Evolutionary conservation across 352 stramenopile species (phyloP).

Genomic region (Globisporangium spiculum): DNA sequence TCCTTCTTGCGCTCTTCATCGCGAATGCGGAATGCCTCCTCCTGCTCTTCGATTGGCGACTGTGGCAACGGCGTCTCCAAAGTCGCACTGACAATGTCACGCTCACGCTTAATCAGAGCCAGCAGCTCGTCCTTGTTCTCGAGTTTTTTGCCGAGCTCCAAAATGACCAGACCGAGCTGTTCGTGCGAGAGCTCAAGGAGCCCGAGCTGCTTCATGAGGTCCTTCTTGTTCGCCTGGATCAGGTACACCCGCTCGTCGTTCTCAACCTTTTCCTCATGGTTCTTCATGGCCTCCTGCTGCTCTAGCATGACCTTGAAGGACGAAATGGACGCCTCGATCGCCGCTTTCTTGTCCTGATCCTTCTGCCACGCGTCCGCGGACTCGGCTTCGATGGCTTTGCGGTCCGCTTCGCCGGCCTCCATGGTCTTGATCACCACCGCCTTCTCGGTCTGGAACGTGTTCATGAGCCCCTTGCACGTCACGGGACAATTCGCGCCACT

Average conservation of each 20-base stretch:
- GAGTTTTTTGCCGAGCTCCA: conserved; percentile 50
- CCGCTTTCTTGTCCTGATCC: conserved; percentile 28
- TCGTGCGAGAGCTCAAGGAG: conserved; percentile 52
- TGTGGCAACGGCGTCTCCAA: conserved; percentile 27
- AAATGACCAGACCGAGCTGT: conserved; percentile 53
- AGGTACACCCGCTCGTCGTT: conserved; percentile 44
- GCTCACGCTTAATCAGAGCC: conserved; percentile 45
- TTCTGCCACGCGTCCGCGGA: conserved; percentile 34
- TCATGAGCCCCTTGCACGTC: conserved; percentile 41
- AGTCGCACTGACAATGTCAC: conserved; percentile 21
- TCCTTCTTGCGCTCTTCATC: conserved; percentile 54
- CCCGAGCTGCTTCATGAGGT: conserved; percentile 56
- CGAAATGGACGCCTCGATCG: conserved; percentile 25
- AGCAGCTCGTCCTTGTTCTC: conserved; percentile 55
- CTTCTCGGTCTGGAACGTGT: conserved; percentile 43
- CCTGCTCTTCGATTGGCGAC: conserved; percentile 47
- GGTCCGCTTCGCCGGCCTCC: conserved; percentile 56
- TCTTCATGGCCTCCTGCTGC: conserved; percentile 35
- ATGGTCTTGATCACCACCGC: conserved; percentile 68
- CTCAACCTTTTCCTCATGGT: conserved; percentile 46
- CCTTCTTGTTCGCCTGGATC: conserved; percentile 35
- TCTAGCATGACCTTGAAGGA: conserved; percentile 37
- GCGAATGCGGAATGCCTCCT: conserved; percentile 44
- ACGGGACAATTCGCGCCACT: conserved; percentile 42
- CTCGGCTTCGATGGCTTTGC: conserved; percentile 29